Conservation (phyloP, 78 protist species). For the Dictyostelium firmibasis region DNA sequence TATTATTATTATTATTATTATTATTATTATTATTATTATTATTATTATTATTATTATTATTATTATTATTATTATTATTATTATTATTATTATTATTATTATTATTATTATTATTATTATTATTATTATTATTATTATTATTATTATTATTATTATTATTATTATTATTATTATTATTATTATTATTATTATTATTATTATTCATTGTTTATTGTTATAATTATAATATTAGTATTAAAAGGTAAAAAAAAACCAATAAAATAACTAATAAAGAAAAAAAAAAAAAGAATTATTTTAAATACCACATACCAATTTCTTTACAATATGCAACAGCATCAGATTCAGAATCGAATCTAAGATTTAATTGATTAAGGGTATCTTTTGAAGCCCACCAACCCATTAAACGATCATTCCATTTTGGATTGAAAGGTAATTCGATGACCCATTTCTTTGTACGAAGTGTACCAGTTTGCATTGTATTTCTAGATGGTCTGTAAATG, state of each 20-base stretch:
- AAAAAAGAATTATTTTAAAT: neutral
- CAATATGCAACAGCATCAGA: constrained; percentile 59
- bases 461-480: constrained; percentile 71
- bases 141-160: neutral
- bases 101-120: neutral
- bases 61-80: neutral
- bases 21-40: neutral
- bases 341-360: constrained; percentile 44
- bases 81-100: neutral
- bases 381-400: constrained; percentile 81
- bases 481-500: constrained; percentile 77
- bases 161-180: neutral
- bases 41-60: neutral
- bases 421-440: constrained; percentile 37
- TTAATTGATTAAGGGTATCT: constrained; percentile 62
- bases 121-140: neutral
- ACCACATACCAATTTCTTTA: constrained; percentile 53
- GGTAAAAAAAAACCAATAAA: neutral
- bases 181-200: neutral
- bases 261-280: neutral
- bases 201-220: neutral
- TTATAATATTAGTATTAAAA: neutral
- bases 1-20: neutral
- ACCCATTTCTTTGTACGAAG: constrained; percentile 49
- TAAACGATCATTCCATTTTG: constrained; percentile 64